Base-by-base conservation (phyloP, 148 eudicot genomes). In the Rhododendron molle region DNA sequence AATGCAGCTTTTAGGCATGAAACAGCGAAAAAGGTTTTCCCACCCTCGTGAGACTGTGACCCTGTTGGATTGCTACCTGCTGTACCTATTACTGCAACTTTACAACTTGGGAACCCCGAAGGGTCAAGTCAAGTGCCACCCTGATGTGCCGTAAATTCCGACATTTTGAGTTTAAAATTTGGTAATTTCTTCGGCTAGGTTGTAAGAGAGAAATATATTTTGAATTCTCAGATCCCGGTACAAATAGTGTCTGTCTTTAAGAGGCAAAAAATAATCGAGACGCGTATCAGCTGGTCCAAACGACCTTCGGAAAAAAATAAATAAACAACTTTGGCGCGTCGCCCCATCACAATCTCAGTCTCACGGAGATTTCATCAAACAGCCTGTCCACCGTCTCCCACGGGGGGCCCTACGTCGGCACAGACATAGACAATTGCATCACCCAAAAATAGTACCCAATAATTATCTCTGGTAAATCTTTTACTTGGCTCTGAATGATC, bases 321-420 rank as follows among this genome's bases (percentile, higher is more conserved):
- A 50, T 2, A 13, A 2, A 50, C 74, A 13, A 82, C 52, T 60
- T 60, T 74, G 11, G 40, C 80, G 54, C 23, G 80, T 78, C 73
- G 40, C 54, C 28, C 82, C 40, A 52, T 86, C 84, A 38, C 80
- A 81, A 38, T 81, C 44, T 40, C 80, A 21, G 21, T 36, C 15
- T 47, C 56, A 80, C 80, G 84, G 54, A 80, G 72, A 65, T 46
- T 86, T 86, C n/a, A 54, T 26, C 54, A 52, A 28, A 69, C 78
- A 81, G 46, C 30, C 77, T 49, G 58, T 40, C 49, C 34, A 67
- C 65, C 78, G 26, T 21, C 23, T 76, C 15, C 82, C 87, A 32
- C 67, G 62, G 88, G 86, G 88, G 89, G 47, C 89, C 92, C 92
- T 71, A 86, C 89, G 86, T 91, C 90, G 89, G 93, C 89, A 91